Evolutionary conservation across 495 filamentous ascomycete genomes (phyloP), one percentile per base, ranked within the genome.

Genomic region (Astrothelium subdiscretum): DNA sequence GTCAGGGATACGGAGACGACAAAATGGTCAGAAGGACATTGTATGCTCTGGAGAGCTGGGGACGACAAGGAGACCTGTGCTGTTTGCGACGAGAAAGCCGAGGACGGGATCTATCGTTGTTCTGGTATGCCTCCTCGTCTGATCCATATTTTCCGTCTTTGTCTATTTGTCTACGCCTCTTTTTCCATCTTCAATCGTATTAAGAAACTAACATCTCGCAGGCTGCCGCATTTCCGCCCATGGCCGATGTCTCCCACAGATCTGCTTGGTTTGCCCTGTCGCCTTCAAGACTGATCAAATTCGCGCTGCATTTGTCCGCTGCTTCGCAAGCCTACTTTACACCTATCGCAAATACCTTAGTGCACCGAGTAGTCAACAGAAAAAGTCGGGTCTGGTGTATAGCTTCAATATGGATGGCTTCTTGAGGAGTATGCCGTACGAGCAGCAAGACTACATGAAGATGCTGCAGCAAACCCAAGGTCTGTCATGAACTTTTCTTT

Each of bases 321-420:
- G 91, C 73, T 89, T 96, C 66, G 92, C 94, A 29, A 95, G 90
- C 71, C 79, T 98, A 63, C 85, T 98, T 65, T 97, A 95, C 73
- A 98, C 94, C 0, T 97, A 98, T 74, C 85, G 95, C 64, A 91
- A 91, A 70, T 88, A 85, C 67, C 77, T 98, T 8, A 76, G 81
- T 31, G 83, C 88, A 10, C 85, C 94, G 6, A 85, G 79, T 5
- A 83, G 81, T 60, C 90, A 96, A 57, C 90, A 92, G 72, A 94
- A 90, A 77, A 91, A 87, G 66, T 81, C 85, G 32, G 92, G 94
- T 0, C 79, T 96, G 72, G 76, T 89, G n/a, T 96, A 92, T 71
- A 81, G 83, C 38, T 98, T 98, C 75, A 91, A 96, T 73, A 91
- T 96, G 87, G 89, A 94, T 65, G 88, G 85, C 3, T 98, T 97